Base-by-base conservation (phyloP, 2,329 filamentous ascomycete genomes). In the Pestalotiopsis sp. region DNA sequence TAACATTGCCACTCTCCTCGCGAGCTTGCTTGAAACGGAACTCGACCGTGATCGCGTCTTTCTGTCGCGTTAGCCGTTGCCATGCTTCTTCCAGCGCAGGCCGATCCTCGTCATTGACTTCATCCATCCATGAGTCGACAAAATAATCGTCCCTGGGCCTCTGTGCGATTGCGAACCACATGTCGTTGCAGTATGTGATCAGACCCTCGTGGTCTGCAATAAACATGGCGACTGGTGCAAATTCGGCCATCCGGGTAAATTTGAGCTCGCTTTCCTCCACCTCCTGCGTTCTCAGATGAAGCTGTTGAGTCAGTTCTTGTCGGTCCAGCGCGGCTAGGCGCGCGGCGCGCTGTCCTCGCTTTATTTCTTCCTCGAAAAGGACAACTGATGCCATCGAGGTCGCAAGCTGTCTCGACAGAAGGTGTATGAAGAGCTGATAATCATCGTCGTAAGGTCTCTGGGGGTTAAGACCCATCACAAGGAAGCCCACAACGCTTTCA, bases 221-320 rank as follows among this genome's bases (percentile, higher is more conserved):
- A 76, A 95, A 95, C 81, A 97, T 91, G 35, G 93, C 93, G 1
- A 94, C 92, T 0, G 93, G 93, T 0, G 92, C 91, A 70, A 94
- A 93, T 75, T 94, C 92, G 2, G 93, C 92, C 91, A 96, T 94
- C 58, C 92, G 86, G 0, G 92, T 93, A 75, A 96, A 96, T 68
- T 91, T 91, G 39, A 91, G 90, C 76, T 96, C 93, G 75, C 89
- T 89, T 73, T 91, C 88, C 56, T 86, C 83, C 0, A 87, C 87
- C 73, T 91, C 87, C 71, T 87, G 85, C 0, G 88, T 89, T 39
- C 87, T 82, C 20, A 91, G 83, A 57, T 89, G 89, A 14, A 96
- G 84, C 75, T 95, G 91, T 76, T 93, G 87, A 0, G 91, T 93
- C 3, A 96, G 85, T 73, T 94, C 90, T 71, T 93, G 91, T 1